phyloP scores from a whole-genome alignment of 2,329 filamentous ascomycete species.

The Trichoderma atroviride region DNA sequence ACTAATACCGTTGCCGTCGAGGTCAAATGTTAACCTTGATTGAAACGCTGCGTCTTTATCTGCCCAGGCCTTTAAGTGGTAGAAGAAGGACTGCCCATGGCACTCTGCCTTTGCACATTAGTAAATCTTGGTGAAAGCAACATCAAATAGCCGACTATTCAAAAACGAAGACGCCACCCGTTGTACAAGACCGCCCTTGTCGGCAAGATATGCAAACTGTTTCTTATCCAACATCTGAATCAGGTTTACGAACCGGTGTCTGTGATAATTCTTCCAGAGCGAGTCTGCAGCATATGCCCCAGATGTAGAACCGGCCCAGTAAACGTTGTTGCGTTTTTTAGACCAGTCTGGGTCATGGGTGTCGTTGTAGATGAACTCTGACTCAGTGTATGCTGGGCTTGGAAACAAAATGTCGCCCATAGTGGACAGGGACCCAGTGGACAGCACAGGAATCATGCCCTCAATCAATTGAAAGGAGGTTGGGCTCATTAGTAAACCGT shows the following conservation, averaged over 20 bases:
- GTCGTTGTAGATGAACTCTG: conserved; percentile 46
- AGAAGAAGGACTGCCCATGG: conserved; percentile 38
- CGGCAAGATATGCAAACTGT: conserved; percentile 40
- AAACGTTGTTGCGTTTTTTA: conserved; percentile 52
- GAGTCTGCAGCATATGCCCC: conserved; percentile 46
- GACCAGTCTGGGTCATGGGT: conserved; percentile 50
- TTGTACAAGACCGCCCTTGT: conserved; percentile 28
- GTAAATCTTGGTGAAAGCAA: conserved; percentile 49
- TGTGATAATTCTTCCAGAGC: conserved; percentile 49
- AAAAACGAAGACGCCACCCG: conserved; percentile 38
- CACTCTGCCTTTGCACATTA: conserved; percentile 47
- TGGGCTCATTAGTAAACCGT: not conserved
- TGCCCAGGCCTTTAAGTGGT: conserved; percentile 38
- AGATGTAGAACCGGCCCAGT: conserved; percentile 61
- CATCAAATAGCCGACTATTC: conserved; percentile 45
- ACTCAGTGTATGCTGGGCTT: conserved; percentile 51
- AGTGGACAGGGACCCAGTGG: conserved; percentile 47
- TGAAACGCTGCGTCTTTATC: conserved; percentile 41
- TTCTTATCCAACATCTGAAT: conserved; percentile 37
- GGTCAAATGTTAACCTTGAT: conserved; percentile 51
- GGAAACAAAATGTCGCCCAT: conserved; percentile 59
- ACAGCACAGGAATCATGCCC: conserved; percentile 50
- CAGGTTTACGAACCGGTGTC: conserved; percentile 49
- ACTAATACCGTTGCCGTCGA: conserved; percentile 59
- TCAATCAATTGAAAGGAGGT: conserved; percentile 44